Evolutionary conservation across 2,329 filamentous ascomycete species (phyloP).

Genomic region (Mycosphaerella sp.): DNA sequence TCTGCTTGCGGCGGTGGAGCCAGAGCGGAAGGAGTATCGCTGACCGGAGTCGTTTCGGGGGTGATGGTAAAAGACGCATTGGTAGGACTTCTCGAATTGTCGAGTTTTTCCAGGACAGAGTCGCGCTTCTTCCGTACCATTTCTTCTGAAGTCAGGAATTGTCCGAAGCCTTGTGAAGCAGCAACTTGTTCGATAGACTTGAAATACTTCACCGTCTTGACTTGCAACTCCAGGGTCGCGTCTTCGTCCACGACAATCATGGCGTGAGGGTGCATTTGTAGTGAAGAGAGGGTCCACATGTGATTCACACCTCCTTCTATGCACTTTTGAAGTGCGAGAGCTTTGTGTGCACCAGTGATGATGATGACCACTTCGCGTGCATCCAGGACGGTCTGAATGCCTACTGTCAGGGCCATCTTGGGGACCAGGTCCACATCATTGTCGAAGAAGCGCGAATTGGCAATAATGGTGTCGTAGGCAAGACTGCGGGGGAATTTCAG

Average conservation of each 20-base stretch:
- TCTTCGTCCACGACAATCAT: conserved; percentile 82
- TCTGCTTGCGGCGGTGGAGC: conserved; percentile 16
- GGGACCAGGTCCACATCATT: conserved; percentile 69
- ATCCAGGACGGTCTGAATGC: conserved; percentile 76
- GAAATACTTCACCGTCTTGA: conserved; percentile 45
- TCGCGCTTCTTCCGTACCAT: conserved; percentile 32
- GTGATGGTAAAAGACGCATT: conserved; percentile 20
- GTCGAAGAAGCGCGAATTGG: conserved; percentile 78
- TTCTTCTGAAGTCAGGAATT: conserved; percentile 37
- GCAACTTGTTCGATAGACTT: conserved; percentile 47
- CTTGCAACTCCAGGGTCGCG: conserved; percentile 45
- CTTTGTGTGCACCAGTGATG: conserved; percentile 74
- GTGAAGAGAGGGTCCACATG: conserved; percentile 80
- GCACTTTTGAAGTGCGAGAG: conserved; percentile 69
- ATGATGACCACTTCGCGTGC: conserved; percentile 75
- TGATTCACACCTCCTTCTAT: conserved; percentile 79
- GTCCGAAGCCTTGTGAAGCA: conserved; percentile 41
- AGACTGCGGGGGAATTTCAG: conserved; percentile 35
- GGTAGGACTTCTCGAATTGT: conserved; percentile 28
- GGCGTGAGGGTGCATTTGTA: conserved; percentile 74
- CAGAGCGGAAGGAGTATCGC: conserved; percentile 22
- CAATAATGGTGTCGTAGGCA: conserved; percentile 78
- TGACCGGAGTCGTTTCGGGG: conserved; percentile 29
- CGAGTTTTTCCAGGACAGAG: conserved; percentile 33
- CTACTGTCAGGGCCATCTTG: conserved; percentile 76